A percentile compares a stretch with the other conserved stretches of the same genome.
phyloP scores from a whole-genome alignment of 164 flowering plant genomes.

The Houttuynia cordata region DNA sequence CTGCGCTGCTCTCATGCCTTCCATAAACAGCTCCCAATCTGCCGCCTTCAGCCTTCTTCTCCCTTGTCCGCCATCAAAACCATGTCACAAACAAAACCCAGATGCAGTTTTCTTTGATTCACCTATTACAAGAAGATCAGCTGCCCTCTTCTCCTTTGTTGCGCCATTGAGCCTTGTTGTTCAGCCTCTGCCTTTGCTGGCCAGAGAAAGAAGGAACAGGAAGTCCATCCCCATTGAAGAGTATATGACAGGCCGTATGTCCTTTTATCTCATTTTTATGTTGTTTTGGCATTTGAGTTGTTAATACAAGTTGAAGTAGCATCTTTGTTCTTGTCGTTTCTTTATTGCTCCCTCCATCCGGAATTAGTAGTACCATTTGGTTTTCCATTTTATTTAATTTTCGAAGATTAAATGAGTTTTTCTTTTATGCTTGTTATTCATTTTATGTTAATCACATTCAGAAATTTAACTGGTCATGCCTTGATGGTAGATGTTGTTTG shows the following conservation, averaged over 20 bases:
- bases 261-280: constrained; percentile 1
- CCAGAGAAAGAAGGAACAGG: constrained; percentile 69
- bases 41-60: constrained; percentile 11
- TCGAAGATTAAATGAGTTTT: too few relatives aligned
- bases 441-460: background rate
- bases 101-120: constrained; percentile 13
- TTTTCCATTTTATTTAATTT: too few relatives aligned
- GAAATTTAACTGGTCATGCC: too few relatives aligned
- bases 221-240: constrained; percentile 68
- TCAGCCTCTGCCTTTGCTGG: constrained; percentile 29
- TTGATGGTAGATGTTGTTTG: too few relatives aligned
- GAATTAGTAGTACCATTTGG: too few relatives aligned
- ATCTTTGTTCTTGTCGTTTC: background rate
- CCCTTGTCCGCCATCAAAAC: constrained; percentile 5
- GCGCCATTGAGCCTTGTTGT: constrained; percentile 33
- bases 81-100: constrained; percentile 10
- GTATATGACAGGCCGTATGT: constrained; percentile 54
- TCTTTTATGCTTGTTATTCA: too few relatives aligned
- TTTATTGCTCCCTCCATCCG: too few relatives aligned
- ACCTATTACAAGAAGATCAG: constrained; percentile 55
- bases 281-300: background rate
- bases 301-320: background rate
- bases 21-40: constrained; percentile 17
- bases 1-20: constrained; percentile 28
- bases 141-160: constrained; percentile 39